Evolutionary conservation across 139 green algal genomes (phyloP), one percentile per base, ranked within the genome.

Genomic region (Ulvella scutata): DNA sequence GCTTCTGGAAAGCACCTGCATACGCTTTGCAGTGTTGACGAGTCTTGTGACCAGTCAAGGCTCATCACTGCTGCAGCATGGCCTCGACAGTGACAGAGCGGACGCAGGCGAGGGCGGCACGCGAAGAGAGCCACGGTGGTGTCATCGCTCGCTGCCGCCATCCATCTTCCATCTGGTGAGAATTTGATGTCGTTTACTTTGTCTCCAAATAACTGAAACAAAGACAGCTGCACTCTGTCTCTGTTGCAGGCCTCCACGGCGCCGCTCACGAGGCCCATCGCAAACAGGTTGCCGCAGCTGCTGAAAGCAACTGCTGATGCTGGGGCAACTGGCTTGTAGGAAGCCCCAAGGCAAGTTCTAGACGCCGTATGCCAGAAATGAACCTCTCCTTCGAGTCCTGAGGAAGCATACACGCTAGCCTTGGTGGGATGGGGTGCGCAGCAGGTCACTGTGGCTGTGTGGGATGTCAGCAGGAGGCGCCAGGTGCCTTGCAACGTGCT

Each of bases 21-120:
- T 7, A 60, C 51, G 44, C 37, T 74, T 43, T 73, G 72, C 51
- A 81, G 77, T 4, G 77, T 44, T 4, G 4, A 4, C 29, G 21
- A 31, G 44, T 81, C 77, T 20, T 31, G 20, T 7, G 34, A 73
- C 43, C 74, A 81, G 40, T 81, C 77, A 23, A 81, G 59, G 26
- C 74, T 43, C 72, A 34, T 13, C 33, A 81, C 44, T 1, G 67
- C 72, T 13, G 77, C 73, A 3, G 36, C 7, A 59, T 81, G 77
- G 31, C 77, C 77, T 3, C 23, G 29, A 36, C 77, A 81, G 36
- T 43, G 44, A n/a, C 72, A 43, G 72, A 29, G 17, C 21, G 13
- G 38, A 13, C n/a, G 21, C 37, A 75, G 74, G 9, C 72, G n/a
- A 21, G 35, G 21, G 29, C 29, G 35, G 9, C 26, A 21, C 29